Evolutionary conservation across 306 rosid genomes (phyloP), one percentile per base, ranked within the genome.

Genomic region (Ziziphus jujuba): DNA sequence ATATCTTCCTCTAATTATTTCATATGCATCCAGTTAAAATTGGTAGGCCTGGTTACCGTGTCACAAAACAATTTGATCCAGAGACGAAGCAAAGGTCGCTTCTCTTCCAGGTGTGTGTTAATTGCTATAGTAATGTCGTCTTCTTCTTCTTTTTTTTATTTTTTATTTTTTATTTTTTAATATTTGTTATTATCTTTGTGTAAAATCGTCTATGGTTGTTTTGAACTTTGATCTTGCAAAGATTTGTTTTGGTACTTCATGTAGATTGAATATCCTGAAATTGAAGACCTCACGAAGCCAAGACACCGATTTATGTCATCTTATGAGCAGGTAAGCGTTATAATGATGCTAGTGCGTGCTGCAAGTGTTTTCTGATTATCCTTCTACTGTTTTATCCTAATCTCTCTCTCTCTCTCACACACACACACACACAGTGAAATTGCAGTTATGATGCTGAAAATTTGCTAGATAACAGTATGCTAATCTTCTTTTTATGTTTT

Each of bases 221-320:
- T 45, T 21, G 24, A 3, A 31, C 35, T 13, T 34, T 21, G 24
- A 3, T 38, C 35, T 13, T 34, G 19, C 23, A 1, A 40, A 35
- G 36, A 14, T 49, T 15, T 4, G 35, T 54, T 13, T 48, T 38
- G 33, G 33, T 61, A 0, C 67, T 67, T 47, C 13, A 3, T 75
- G 81, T 73, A 93, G 98, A 93, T 93, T 78, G 98, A 93, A 74
- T 93, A 88, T 78, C 98, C 98, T 49, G 98, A 93, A 72, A 93
- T 93, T 76, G 98, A 90, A 83, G 98, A 93, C 78, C 85, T 81
- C 7, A 67, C 87, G 2, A 93, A 86, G 83, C 98, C 97, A 10
- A 88, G 98, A 70, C 98, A 93, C 67, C 84, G 96, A 6, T 90
- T 93, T 80, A 90, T 93, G 98, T 93, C 98, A 56, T 93, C 98